These are phyloP conservation scores for Exobasidium rhododendri DNA, from an alignment of 1,284 basidiomycete species.

Conservation along the genomic window DNA sequence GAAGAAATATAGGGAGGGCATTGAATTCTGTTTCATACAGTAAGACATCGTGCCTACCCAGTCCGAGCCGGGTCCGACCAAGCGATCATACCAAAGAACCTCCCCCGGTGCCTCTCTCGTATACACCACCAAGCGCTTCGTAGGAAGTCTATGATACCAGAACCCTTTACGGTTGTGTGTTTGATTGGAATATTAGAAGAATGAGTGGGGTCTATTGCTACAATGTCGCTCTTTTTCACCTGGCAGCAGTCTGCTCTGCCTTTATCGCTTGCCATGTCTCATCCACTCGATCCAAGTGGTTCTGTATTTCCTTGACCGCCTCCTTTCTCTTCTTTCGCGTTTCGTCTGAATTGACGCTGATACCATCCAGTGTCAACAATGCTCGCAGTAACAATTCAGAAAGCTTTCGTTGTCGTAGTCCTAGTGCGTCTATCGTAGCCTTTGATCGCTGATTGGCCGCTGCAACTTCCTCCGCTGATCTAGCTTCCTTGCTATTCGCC, in stretches of 20 bases:
- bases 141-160: too few relatives aligned
- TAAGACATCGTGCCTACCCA: too few relatives aligned
- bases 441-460: neutral
- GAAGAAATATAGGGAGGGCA: too few relatives aligned
- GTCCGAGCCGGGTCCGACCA: too few relatives aligned
- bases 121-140: too few relatives aligned
- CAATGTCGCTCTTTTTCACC: too few relatives aligned
- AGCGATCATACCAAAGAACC: too few relatives aligned
- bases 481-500: neutral
- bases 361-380: conserved; percentile 43
- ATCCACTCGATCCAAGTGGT: conserved; percentile 48
- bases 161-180: too few relatives aligned
- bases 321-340: conserved; percentile 40
- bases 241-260: conserved; percentile 2
- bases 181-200: too few relatives aligned
- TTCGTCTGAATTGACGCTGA: conserved; percentile 40
- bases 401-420: conserved; percentile 36
- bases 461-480: neutral
- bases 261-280: conserved; percentile 34
- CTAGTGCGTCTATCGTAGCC: conserved; percentile 16
- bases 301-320: conserved; percentile 50
- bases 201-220: too few relatives aligned
- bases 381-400: conserved; percentile 46
- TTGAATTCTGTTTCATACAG: too few relatives aligned
- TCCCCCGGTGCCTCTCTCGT: too few relatives aligned